phyloP scores from a whole-genome alignment of 2,329 filamentous ascomycete species.

The Niveomyces coronatus region DNA sequence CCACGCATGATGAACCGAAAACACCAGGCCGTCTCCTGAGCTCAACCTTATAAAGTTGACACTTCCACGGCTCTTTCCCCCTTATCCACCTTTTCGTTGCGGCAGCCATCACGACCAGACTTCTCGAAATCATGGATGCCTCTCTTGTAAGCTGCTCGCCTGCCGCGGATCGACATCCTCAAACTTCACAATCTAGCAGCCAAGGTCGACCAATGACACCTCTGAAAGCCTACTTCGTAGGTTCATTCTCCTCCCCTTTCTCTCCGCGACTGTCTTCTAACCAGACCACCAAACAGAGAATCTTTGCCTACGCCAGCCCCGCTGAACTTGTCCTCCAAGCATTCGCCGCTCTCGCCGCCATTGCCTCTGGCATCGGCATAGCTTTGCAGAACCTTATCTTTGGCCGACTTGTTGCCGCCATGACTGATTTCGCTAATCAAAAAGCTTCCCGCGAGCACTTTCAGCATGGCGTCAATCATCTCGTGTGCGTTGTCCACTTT shows the following conservation, averaged over 20 bases:
- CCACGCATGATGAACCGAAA: no score
- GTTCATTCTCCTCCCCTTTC: background rate
- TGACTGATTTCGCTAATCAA: conserved; percentile 23
- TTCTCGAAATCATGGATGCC: no score
- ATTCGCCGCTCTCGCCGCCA: conserved; percentile 19
- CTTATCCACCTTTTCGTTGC: no score
- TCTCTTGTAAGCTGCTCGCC: no score
- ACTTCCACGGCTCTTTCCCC: no score
- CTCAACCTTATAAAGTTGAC: no score
- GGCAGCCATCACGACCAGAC: no score
- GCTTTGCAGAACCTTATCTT: conserved; percentile 30
- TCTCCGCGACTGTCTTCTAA: background rate
- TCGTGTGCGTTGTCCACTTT: conserved; percentile 17
- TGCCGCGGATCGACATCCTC: no score
- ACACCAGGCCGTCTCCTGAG: no score
- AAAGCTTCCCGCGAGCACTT: conserved; percentile 18
- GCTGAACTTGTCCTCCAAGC: conserved; percentile 11
- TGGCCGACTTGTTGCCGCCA: conserved; percentile 25
- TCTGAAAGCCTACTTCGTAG: conserved; percentile 4
- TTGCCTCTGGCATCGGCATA: conserved; percentile 27
- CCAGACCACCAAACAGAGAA: conserved; percentile 6
- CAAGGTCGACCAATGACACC: background rate
- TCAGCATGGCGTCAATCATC: conserved; percentile 19
- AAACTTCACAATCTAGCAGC: no score
- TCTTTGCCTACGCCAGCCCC: conserved; percentile 10